Evolutionary conservation across 805 yeast genomes (phyloP), one percentile per base, ranked within the genome.

Genomic region (Candida sanyiensis): DNA sequence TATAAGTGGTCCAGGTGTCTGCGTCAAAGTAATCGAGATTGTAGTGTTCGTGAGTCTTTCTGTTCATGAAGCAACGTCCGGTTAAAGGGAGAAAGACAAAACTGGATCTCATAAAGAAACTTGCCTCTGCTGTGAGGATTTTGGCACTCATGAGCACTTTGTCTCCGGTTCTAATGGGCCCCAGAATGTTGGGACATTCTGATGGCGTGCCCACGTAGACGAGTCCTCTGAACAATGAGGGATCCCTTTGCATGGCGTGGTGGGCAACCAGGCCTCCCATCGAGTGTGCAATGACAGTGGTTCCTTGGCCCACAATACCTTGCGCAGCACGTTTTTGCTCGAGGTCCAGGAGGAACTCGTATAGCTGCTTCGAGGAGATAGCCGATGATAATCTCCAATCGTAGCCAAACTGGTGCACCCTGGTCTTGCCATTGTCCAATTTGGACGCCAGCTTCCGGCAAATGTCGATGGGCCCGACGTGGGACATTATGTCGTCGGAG

Each of bases 201-300:
- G 80, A 67, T 3, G 97, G 97, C 0, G 78, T 72, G 2, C 96
- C 97, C 11, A 76, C 90, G 52, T 87, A 89, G 3, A 89, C 59
- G 1, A 89, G 49, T 2, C 93, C 90, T 44, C 89, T 67, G 51
- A 89, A 72, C 30, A 87, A 58, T 11, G 72, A 62, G 0, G 95
- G 88, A 42, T 76, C 72, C 37, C 64, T 63, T 38, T 81, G 83
- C 69, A 89, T 64, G 0, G 83, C 86, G 40, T 82, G 80, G 54
- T 87, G 96, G 0, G 95, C 77, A 6, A 89, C 72, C 24, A 89
- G 56, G 0, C 97, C 97, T 38, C 97, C 97, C 96, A 89, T 88
- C 0, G 96, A 87, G 58, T 89, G 97, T 0, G 93, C 93, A 37
- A 89, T 75, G 1, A 89, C 76, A 19, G 81, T 62, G 0, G 80